phyloP scores from a whole-genome alignment of 352 stramenopile species.

The Globisporangium mamillatum region DNA sequence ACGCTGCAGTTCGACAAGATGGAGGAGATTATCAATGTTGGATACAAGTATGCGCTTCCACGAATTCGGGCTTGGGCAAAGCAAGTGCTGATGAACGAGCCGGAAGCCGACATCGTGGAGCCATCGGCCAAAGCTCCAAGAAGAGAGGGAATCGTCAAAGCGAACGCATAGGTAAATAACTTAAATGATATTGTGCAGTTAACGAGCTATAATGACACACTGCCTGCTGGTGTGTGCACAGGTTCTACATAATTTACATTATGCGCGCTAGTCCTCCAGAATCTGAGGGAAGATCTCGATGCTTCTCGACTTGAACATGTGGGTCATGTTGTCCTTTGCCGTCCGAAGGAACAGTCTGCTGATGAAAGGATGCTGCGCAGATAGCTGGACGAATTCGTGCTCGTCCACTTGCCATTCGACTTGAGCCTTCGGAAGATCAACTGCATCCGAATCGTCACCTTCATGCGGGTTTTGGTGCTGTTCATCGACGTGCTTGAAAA shows the following conservation, averaged over 20 bases:
- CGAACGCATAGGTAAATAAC: constrained; percentile 13
- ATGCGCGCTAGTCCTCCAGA: constrained; percentile 31
- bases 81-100: constrained; percentile 51
- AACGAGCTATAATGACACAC: neutral
- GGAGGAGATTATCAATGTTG: constrained; percentile 87
- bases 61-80: constrained; percentile 58
- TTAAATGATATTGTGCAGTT: constrained; percentile 9
- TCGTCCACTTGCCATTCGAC: constrained; percentile 38
- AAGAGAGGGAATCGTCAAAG: neutral
- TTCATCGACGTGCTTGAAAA: constrained; percentile 55
- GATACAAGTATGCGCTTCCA: constrained; percentile 80
- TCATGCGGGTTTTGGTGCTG: constrained; percentile 28
- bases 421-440: neutral
- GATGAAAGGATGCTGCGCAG: constrained; percentile 63
- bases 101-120: constrained; percentile 59
- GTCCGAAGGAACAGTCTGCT: constrained; percentile 63
- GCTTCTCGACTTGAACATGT: constrained; percentile 44
- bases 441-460: neutral
- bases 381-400: constrained; percentile 37
- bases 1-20: constrained; percentile 93
- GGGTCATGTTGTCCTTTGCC: constrained; percentile 60
- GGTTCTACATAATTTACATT: constrained; percentile 6
- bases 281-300: constrained; percentile 53
- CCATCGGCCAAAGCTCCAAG: constrained; percentile 2
- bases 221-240: neutral